Percentiles rank a stretch among this genome's conserved stretches.
These are phyloP conservation scores for Cruciata laevipes DNA, from an alignment of 257 asterid genomes.

Conservation along the genomic window DNA sequence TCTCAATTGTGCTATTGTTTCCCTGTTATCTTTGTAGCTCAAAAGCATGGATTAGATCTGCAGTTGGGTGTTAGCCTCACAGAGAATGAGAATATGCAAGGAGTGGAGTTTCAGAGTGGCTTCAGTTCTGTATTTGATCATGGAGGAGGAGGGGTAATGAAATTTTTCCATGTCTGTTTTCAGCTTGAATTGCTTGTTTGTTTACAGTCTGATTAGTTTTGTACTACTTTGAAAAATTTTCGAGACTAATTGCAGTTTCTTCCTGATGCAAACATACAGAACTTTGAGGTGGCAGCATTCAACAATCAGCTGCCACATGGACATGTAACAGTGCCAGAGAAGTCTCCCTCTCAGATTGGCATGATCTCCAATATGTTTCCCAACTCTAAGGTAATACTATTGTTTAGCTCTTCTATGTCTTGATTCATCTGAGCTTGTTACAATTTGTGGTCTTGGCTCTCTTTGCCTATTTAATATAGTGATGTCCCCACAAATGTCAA, in stretches of 20 bases:
- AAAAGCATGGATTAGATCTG: conserved; percentile 45
- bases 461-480: no score
- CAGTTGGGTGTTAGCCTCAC: conserved; percentile 62
- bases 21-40: conserved; percentile 26
- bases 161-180: conserved; percentile 1
- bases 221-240: background rate
- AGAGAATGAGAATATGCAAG: conserved; percentile 29
- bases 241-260: conserved; percentile 1
- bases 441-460: background rate
- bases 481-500: no score
- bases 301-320: conserved; percentile 33
- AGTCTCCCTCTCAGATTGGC: conserved; percentile 41
- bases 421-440: background rate
- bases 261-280: conserved; percentile 26
- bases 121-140: conserved; percentile 30
- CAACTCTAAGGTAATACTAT: conserved; percentile 40
- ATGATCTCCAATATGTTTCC: conserved; percentile 37
- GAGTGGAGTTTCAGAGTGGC: conserved; percentile 28
- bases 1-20: background rate
- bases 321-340: conserved; percentile 24
- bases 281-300: conserved; percentile 33
- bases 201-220: background rate
- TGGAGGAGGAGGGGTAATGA: conserved; percentile 42
- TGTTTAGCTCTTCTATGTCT: background rate
- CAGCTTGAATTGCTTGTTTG: background rate